These are phyloP conservation scores for Solanum hybrid DNA, from an alignment of 305 asterid genomes.

Conservation along the genomic window DNA sequence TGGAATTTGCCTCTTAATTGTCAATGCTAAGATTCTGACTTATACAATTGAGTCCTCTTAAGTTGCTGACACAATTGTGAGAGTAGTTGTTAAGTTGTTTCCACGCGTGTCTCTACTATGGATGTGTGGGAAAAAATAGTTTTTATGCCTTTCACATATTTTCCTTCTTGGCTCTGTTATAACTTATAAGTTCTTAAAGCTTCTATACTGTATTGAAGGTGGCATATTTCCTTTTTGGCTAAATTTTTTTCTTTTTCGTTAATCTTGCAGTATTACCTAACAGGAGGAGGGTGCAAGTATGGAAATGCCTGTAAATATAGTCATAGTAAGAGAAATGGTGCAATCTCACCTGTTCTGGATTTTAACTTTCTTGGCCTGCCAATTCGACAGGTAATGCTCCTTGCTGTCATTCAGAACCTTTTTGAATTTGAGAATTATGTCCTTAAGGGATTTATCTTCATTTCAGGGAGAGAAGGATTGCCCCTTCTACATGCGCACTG, in stretches of 20 bases:
- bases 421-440: background rate
- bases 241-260: background rate
- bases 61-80: background rate
- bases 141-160: background rate
- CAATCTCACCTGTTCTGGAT: constrained; percentile 34
- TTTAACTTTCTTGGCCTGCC: constrained; percentile 87
- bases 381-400: constrained; percentile 55
- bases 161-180: background rate
- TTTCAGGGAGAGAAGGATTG: constrained; percentile 82
- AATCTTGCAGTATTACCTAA: constrained; percentile 68
- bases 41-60: background rate
- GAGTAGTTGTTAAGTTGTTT: background rate
- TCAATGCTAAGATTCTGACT: background rate
- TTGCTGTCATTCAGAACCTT: constrained; percentile 9
- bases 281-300: constrained; percentile 78
- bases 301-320: constrained; percentile 71
- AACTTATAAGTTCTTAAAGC: background rate
- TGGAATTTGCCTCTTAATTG: background rate
- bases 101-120: background rate
- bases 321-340: constrained; percentile 50
- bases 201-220: background rate
- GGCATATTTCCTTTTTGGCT: background rate
- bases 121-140: background rate
- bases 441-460: background rate
- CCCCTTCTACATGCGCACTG: constrained; percentile 93